Evolutionary conservation across 306 rosid species (phyloP).

Genomic region (Begonia masoniana): DNA sequence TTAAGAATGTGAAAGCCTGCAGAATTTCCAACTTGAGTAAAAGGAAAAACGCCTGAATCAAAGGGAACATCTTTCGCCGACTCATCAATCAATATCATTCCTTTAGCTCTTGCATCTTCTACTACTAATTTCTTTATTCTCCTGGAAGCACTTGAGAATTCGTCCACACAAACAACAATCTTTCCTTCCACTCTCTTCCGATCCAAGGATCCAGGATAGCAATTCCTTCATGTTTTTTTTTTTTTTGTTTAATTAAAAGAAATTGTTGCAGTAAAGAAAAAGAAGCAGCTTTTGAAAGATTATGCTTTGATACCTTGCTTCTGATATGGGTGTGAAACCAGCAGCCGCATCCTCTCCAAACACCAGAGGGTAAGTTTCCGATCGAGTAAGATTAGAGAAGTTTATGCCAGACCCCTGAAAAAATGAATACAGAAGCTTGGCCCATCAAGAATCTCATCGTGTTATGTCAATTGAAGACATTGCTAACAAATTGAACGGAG

Average conservation of each 20-base stretch:
- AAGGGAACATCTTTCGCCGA: slow-evolving; percentile 35
- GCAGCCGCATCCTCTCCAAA: slow-evolving; percentile 55
- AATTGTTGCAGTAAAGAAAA: background rate
- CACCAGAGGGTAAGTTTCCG: slow-evolving; percentile 52
- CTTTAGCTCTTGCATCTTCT: slow-evolving; percentile 69
- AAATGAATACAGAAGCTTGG: background rate
- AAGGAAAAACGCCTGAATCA: slow-evolving; percentile 71
- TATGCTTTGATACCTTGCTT: slow-evolving; percentile 61
- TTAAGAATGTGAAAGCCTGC: slow-evolving; percentile 57
- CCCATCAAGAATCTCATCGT: too few relatives aligned
- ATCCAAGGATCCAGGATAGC: slow-evolving; percentile 84
- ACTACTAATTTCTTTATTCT: slow-evolving; percentile 60
- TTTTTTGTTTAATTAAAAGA: background rate
- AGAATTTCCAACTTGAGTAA: slow-evolving; percentile 39
- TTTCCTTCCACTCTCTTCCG: slow-evolving; percentile 44
- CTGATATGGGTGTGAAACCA: slow-evolving; percentile 51
- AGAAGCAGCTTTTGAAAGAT: background rate
- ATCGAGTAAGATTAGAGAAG: slow-evolving; percentile 51
- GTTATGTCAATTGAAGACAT: too few relatives aligned
- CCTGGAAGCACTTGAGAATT: slow-evolving; percentile 39
- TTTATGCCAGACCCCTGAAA: slow-evolving; percentile 66
- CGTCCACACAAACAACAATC: slow-evolving; percentile 56
- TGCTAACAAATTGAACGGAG: background rate
- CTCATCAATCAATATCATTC: slow-evolving; percentile 53
- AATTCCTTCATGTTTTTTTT: slow-evolving; percentile 40